Percentiles rank a stretch among this genome's conserved stretches.
Evolutionary conservation across 352 stramenopile genomes (phyloP).

Genomic region (Pythium monospermum): DNA sequence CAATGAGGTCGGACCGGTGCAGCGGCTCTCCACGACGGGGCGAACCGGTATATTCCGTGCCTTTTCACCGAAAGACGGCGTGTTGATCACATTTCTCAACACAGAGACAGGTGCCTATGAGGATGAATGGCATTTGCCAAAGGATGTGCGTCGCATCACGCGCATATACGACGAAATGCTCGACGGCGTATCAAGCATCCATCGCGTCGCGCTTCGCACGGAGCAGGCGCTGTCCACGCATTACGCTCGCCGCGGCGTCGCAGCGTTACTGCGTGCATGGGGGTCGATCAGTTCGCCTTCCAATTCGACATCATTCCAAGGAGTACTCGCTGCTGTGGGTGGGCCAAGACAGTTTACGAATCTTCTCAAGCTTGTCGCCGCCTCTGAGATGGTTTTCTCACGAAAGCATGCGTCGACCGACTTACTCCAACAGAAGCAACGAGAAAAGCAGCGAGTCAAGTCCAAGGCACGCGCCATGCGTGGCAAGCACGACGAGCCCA

Average conservation of each 20-base stretch:
- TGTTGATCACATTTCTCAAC: conserved; percentile 82
- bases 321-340: conserved; percentile 49
- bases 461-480: background rate
- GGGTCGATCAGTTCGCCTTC: background rate
- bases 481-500: conserved; percentile 18
- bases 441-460: background rate
- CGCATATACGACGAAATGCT: conserved; percentile 79
- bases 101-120: conserved; percentile 83
- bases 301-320: conserved; percentile 8
- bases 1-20: conserved; percentile 58
- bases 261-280: conserved; percentile 29
- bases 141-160: conserved; percentile 70
- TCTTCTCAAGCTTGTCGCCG: conserved; percentile 76
- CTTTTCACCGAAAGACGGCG: conserved; percentile 47
- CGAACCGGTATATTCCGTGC: conserved; percentile 65
- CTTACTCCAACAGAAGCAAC: background rate
- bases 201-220: conserved; percentile 65
- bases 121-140: conserved; percentile 73
- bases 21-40: conserved; percentile 55
- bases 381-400: conserved; percentile 67
- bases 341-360: conserved; percentile 73
- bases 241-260: conserved; percentile 65
- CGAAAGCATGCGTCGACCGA: conserved; percentile 12
- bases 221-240: conserved; percentile 80
- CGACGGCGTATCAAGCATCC: conserved; percentile 61